Base-by-base conservation (phyloP, 2,329 filamentous ascomycete genomes). In the Pseudopyrenochaeta lycopersici region DNA sequence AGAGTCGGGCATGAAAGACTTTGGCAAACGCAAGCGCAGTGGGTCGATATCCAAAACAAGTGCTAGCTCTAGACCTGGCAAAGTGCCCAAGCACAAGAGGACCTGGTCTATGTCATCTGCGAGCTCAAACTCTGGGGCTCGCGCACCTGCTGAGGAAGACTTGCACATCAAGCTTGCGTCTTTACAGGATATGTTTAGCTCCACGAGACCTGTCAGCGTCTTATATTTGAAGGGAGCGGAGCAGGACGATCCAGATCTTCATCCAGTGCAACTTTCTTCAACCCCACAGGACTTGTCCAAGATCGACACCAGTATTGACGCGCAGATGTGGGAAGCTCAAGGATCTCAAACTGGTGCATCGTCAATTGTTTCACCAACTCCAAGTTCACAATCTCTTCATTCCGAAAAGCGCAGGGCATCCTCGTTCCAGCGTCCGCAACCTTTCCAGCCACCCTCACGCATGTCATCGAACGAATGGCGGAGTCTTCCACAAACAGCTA, bases 101-200 rank as follows among this genome's bases (percentile, higher is more conserved):
- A 96, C 92, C 0, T 97, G 93, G 92, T 97, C 94, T 9, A 91
- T 96, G 84, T 93, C 92, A 20, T 97, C 94, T 5, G 78, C 78
- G 29, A 78, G 76, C 31, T 80, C 81, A 6, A 76, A 63, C 63
- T 66, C 71, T 38, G 75, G 73, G 45, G 71, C 80, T 41, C 74
- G 79, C 38, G 71, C 74, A 12, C 74, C 78, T 41, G 78, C 79
- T 2, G 81, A 83, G 70, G 91, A 95, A 66, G 91, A 95, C 67
- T 75, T 94, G 20, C 89, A 92, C 66, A 85, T 85, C 74, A 94
- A 94, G 76, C 81, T 95, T 23, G 88, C 89, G 63, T 89, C 86
- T 1, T 80, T 93, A 35, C 90, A 94, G 74, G 91, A 94, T 67
- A 95, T 95, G 91, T 95, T 95, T 71, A 91, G 88, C 14, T 95